Evolutionary conservation across 768 basidiomycete species (phyloP).

Genomic region (Russula vinacea): DNA sequence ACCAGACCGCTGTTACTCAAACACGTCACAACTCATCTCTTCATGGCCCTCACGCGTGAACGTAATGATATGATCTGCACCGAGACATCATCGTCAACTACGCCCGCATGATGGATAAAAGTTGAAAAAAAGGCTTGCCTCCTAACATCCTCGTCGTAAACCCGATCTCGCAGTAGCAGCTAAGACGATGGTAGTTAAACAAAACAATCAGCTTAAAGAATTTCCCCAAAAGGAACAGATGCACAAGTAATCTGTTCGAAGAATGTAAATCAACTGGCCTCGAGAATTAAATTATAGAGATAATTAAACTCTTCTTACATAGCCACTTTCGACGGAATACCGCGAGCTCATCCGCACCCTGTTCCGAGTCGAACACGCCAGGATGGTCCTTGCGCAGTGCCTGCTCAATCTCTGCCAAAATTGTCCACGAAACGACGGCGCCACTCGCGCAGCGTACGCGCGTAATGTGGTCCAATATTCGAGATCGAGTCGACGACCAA

Average conservation of each 20-base stretch:
- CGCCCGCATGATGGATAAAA: neutral
- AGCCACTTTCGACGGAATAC: slow-evolving; percentile 76
- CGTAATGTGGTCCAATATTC: slow-evolving; percentile 53
- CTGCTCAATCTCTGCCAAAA: slow-evolving; percentile 51
- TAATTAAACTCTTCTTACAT: slow-evolving; percentile 40
- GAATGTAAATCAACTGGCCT: neutral
- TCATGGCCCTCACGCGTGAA: slow-evolving; percentile 63
- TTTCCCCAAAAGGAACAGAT: neutral
- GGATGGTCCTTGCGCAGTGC: slow-evolving; percentile 59
- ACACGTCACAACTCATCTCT: slow-evolving; percentile 52
- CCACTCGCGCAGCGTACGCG: slow-evolving; percentile 81
- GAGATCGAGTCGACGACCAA: slow-evolving; percentile 24
- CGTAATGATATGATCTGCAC: slow-evolving; percentile 58
- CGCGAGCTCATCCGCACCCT: slow-evolving; percentile 52
- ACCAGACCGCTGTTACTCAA: slow-evolving; percentile 21
- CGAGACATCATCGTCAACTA: neutral
- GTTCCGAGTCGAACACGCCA: slow-evolving; percentile 43
- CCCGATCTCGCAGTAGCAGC: slow-evolving; percentile 16
- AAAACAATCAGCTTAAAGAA: neutral
- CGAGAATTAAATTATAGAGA: neutral
- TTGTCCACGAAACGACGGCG: slow-evolving; percentile 52
- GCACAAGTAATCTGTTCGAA: slow-evolving; percentile 10
- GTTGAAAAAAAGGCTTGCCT: neutral
- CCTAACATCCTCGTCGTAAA: slow-evolving; percentile 10
- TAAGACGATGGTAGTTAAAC: neutral